A percentile compares a stretch with the other conserved stretches of the same genome.
Conservation (phyloP, 345 rosid species). For the Psidium guajava region DNA sequence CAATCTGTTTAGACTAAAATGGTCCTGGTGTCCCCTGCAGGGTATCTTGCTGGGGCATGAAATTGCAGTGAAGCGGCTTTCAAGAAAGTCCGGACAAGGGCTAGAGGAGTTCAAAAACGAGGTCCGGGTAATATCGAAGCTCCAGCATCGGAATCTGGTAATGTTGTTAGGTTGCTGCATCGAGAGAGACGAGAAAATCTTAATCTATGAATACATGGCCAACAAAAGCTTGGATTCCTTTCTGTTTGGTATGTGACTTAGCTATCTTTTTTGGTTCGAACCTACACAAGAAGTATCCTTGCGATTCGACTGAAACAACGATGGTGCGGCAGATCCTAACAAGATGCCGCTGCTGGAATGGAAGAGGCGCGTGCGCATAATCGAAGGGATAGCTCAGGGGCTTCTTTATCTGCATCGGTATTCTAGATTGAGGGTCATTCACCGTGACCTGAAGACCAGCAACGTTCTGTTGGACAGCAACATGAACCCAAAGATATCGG, state of each 20-base stretch:
- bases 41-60: neutral
- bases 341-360: constrained; percentile 7
- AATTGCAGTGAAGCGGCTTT: constrained; percentile 8
- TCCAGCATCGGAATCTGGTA: constrained; percentile 17
- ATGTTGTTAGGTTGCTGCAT: constrained; percentile 12
- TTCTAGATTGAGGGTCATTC: neutral
- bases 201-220: too few relatives aligned
- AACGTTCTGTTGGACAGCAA: neutral
- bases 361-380: neutral
- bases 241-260: constrained; percentile 2
- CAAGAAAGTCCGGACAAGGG: constrained; percentile 13
- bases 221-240: constrained; percentile 14
- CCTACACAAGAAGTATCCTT: too few relatives aligned
- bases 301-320: too few relatives aligned
- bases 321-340: constrained; percentile 3
- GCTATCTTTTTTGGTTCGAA: too few relatives aligned
- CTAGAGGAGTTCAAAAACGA: constrained; percentile 14
- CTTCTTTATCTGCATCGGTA: neutral
- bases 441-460: neutral
- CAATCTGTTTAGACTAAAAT: neutral
- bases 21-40: neutral
- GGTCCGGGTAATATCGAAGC: constrained; percentile 4
- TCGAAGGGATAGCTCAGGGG: neutral
- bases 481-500: neutral
- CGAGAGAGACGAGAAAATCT: neutral